Evolutionary conservation across 2,329 filamentous ascomycete species (phyloP), one percentile per base, ranked within the genome.

Genomic region (Cladosporium sp.): DNA sequence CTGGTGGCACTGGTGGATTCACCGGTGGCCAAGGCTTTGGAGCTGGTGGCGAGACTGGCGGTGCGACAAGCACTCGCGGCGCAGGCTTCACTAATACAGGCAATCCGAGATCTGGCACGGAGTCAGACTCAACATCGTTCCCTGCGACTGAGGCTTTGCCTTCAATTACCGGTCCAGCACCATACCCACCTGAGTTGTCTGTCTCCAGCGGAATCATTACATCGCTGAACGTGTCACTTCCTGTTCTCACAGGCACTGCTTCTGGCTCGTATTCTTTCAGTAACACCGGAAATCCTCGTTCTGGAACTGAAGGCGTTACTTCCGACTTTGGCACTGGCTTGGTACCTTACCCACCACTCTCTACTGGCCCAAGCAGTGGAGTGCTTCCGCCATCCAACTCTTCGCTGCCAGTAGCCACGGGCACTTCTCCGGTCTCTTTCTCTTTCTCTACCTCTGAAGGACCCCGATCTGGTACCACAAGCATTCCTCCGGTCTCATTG

Each of bases 1-100:
- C 34, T 10, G 61, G 66, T n/a, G 67, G 67, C n/a, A 67, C 43
- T 25, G 64, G 60, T 30, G 68, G 69, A 23, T 67, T 61, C 49
- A 68, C 66, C 18, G 66, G 30, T 21, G 64, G 61, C 14, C 64
- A 64, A 14, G 67, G 66, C 23, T 28, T 28, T n/a, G 59, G 54
- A 34, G 32, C 30, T 18, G 32, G 23, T 36, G 46, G 59, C 18
- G 21, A 3, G 6, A 39, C 54, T 2, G 49, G 28, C n/a, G 63
- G 25, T 25, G 30, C 32, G 11, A 53, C 56, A 10, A 59, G 54
- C 16, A 46, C 54, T 5, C 11, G 28, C 18, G n/a, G 51, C 39
- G 54, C 63, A 13, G 46, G 53, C 26, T 65, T 59, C 53, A 54
- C 28, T 2, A 65, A 53, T 21, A 26, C 56, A 23, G 2, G 4